Conservation (phyloP, 2,329 filamentous ascomycete species). For the Claviceps paspali region DNA sequence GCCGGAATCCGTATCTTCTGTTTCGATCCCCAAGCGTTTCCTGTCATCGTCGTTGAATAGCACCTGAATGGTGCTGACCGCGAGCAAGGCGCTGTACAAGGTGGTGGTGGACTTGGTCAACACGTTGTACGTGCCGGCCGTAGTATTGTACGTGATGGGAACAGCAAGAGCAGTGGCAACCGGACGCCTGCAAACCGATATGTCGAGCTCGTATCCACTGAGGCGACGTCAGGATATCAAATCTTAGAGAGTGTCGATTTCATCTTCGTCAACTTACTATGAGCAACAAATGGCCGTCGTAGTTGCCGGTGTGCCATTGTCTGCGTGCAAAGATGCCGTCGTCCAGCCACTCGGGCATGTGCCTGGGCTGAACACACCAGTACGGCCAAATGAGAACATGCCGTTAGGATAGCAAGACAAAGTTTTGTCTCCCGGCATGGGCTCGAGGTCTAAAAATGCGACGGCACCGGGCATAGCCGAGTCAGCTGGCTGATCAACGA, state of each 20-base stretch:
- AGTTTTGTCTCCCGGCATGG: constrained; percentile 20
- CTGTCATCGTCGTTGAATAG: constrained; percentile 23
- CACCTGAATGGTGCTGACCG: constrained; percentile 21
- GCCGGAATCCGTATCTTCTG: constrained; percentile 11
- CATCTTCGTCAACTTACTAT: constrained; percentile 17
- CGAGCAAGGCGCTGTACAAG: constrained; percentile 21
- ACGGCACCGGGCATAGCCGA: constrained; percentile 14
- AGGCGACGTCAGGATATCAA: neutral
- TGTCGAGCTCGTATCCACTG: constrained; percentile 21
- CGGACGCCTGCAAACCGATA: constrained; percentile 19
- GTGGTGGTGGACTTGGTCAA: constrained; percentile 22
- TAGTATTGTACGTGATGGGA: constrained; percentile 21
- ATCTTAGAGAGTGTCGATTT: neutral
- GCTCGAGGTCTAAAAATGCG: constrained; percentile 23
- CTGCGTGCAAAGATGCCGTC: constrained; percentile 18
- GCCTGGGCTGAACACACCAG: constrained; percentile 24
- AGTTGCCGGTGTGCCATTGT: constrained; percentile 13
- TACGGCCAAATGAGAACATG: constrained; percentile 22
- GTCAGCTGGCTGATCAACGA: constrained; percentile 13
- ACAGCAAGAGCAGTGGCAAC: constrained; percentile 22
- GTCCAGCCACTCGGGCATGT: constrained; percentile 26
- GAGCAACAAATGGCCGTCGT: constrained; percentile 25
- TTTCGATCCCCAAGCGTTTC: constrained; percentile 18
- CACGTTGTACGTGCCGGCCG: constrained; percentile 19
- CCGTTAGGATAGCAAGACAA: constrained; percentile 25